Percentiles rank a stretch among this genome's conserved stretches.
Evolutionary conservation across 2,329 filamentous ascomycete species (phyloP).

Genomic region (Diaporthe batatas): DNA sequence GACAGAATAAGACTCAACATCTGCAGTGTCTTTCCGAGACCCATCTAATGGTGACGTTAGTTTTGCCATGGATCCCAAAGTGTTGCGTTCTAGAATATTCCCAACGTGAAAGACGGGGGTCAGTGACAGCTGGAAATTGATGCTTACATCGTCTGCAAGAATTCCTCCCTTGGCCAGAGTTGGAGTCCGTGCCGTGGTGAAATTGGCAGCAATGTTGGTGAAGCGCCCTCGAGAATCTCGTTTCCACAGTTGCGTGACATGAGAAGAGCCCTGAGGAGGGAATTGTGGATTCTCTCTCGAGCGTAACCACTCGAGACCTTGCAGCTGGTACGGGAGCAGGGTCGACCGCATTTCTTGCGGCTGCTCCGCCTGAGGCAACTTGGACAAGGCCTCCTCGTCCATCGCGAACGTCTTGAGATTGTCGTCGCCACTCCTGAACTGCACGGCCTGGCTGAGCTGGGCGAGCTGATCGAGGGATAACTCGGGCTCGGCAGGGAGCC

Average conservation of each 20-base stretch:
- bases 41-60: constrained; percentile 67
- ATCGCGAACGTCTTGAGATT: constrained; percentile 78
- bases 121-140: no score
- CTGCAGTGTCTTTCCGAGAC: constrained; percentile 89
- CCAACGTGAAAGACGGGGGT: no score
- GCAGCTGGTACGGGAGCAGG: constrained; percentile 83
- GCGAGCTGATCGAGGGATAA: constrained; percentile 74
- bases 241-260: constrained; percentile 85
- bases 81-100: no score
- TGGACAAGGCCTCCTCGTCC: constrained; percentile 76
- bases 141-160: constrained; percentile 77
- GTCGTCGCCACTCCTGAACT: constrained; percentile 73
- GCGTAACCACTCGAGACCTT: constrained; percentile 86
- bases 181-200: constrained; percentile 69
- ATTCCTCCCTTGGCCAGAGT: constrained; percentile 83
- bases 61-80: no score
- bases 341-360: constrained; percentile 74
- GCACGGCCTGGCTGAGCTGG: constrained; percentile 74
- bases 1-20: constrained; percentile 82
- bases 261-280: constrained; percentile 69
- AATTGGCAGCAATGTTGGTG: constrained; percentile 80
- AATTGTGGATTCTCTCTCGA: constrained; percentile 79
- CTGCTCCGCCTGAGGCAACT: constrained; percentile 79
- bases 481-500: constrained; percentile 53
- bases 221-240: constrained; percentile 62